These are phyloP conservation scores for Blastocystis sp. DNA, from an alignment of 352 stramenopile genomes.

Conservation along the genomic window DNA sequence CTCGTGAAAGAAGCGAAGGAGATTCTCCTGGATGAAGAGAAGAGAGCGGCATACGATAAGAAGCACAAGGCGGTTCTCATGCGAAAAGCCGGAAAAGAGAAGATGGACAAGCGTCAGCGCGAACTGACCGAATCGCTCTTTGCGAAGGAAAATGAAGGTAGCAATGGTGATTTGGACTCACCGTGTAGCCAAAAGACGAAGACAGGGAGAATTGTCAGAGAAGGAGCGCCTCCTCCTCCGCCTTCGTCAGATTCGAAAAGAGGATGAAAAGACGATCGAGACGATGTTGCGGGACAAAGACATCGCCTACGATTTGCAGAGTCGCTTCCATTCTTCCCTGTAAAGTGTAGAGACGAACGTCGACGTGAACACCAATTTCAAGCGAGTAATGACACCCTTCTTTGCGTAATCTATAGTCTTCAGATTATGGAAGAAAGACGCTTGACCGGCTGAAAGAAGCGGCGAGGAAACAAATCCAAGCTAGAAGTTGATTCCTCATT, in stretches of 20 bases:
- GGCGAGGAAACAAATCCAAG: neutral
- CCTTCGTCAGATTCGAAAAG: constrained; percentile 18
- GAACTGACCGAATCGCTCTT: constrained; percentile 47
- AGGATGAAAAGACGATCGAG: constrained; percentile 43
- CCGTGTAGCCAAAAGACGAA: constrained; percentile 34
- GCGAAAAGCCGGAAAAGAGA: constrained; percentile 51
- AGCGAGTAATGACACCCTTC: neutral
- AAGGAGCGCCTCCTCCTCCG: constrained; percentile 18
- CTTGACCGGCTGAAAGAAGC: constrained; percentile 31
- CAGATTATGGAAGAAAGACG: constrained; percentile 44
- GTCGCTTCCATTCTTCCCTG: neutral
- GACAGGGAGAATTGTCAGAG: constrained; percentile 43
- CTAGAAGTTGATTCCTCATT: neutral
- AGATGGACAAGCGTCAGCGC: constrained; percentile 62
- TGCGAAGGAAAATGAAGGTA: constrained; percentile 44
- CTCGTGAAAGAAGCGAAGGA: constrained; percentile 52
- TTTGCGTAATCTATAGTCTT: neutral
- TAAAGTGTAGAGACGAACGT: constrained; percentile 9
- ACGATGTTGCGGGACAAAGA: constrained; percentile 7
- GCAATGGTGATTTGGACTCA: neutral
- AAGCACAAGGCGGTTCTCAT: constrained; percentile 64
- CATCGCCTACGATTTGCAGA: neutral
- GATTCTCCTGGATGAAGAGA: constrained; percentile 40
- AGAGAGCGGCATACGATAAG: constrained; percentile 34
- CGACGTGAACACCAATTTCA: constrained; percentile 19